Evolutionary conservation across 441 rosid genomes (phyloP).

Genomic region (Adansonia grandidieri): DNA sequence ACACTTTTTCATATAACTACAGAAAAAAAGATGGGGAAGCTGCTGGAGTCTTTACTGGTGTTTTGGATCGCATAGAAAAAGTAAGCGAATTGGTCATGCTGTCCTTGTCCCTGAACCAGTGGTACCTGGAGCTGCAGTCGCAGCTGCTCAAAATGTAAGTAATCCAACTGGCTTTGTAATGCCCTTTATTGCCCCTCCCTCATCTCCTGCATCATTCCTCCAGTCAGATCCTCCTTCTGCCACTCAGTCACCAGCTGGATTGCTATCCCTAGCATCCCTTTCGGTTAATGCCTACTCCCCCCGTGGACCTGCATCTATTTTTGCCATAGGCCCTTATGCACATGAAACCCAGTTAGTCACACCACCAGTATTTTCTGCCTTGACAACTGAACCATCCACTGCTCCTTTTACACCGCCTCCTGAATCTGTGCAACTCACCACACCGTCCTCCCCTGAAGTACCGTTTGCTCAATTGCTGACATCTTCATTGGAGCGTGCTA

Average conservation of each 20-base stretch:
- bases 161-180: conserved; percentile 56
- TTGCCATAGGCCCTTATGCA: conserved; percentile 86
- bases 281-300: conserved; percentile 63
- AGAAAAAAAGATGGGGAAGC: conserved; percentile 90
- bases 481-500: conserved; percentile 85
- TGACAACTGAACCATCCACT: conserved; percentile 90
- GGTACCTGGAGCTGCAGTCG: conserved; percentile 47
- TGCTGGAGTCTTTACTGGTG: conserved; percentile 80
- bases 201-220: conserved; percentile 91
- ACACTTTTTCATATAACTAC: conserved; percentile 31
- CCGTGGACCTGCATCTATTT: conserved; percentile 72
- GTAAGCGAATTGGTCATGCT: conserved; percentile 84
- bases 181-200: conserved; percentile 92
- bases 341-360: conserved; percentile 93
- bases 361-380: conserved; percentile 92
- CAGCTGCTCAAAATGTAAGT: conserved; percentile 48
- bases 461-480: conserved; percentile 90
- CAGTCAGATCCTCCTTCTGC: conserved; percentile 86
- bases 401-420: conserved; percentile 93
- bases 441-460: conserved; percentile 95
- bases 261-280: conserved; percentile 58
- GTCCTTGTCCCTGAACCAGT: conserved; percentile 69
- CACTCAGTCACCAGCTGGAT: conserved; percentile 77
- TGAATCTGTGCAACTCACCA: conserved; percentile 72
- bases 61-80: conserved; percentile 75